A percentile compares a stretch with the other conserved stretches of the same genome.
These are phyloP conservation scores for Nidula niveotomentosa DNA, from an alignment of 1,284 basidiomycete genomes.

Conservation along the genomic window DNA sequence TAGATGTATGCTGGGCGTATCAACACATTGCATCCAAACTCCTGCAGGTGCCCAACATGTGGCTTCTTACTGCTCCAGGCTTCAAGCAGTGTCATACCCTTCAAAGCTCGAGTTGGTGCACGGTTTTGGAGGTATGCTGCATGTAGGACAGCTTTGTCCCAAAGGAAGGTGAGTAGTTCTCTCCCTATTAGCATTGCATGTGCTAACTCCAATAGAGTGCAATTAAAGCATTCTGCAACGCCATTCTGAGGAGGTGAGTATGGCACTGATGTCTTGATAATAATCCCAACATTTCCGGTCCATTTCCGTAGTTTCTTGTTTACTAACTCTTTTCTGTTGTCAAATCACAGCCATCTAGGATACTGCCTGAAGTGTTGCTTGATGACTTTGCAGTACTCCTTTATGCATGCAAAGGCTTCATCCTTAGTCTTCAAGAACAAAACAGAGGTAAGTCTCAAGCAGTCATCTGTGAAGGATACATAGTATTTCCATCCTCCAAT, in stretches of 20 bases:
- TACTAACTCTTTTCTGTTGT: slow-evolving; percentile 16
- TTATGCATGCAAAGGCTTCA: slow-evolving; percentile 10
- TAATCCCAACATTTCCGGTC: slow-evolving; percentile 14
- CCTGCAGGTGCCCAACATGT: slow-evolving; percentile 23
- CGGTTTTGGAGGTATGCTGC: slow-evolving; percentile 25
- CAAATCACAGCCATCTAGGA: slow-evolving; percentile 11
- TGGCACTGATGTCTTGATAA: slow-evolving; percentile 23
- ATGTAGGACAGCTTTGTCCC: slow-evolving; percentile 36
- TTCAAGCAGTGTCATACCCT: slow-evolving; percentile 21
- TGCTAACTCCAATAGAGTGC: slow-evolving; percentile 23
- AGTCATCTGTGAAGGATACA: slow-evolving; percentile 19
- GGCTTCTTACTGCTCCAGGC: slow-evolving; percentile 19
- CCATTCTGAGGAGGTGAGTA: slow-evolving; percentile 38
- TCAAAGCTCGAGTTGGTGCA: slow-evolving; percentile 15
- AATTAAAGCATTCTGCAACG: slow-evolving; percentile 35
- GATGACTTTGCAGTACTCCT: slow-evolving; percentile 6
- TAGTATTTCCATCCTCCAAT: slow-evolving; percentile 11
- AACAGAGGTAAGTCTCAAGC: not conserved
- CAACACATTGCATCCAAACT: slow-evolving; percentile 27
- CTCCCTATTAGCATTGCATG: slow-evolving; percentile 24
- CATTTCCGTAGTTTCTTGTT: slow-evolving; percentile 9
- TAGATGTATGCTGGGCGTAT: too few relatives aligned
- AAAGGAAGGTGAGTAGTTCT: slow-evolving; percentile 29
- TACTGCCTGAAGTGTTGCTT: slow-evolving; percentile 7
- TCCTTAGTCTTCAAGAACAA: slow-evolving; percentile 15